phyloP scores from a whole-genome alignment of 108 stramenopile species.

The Cyclotella baltica region DNA sequence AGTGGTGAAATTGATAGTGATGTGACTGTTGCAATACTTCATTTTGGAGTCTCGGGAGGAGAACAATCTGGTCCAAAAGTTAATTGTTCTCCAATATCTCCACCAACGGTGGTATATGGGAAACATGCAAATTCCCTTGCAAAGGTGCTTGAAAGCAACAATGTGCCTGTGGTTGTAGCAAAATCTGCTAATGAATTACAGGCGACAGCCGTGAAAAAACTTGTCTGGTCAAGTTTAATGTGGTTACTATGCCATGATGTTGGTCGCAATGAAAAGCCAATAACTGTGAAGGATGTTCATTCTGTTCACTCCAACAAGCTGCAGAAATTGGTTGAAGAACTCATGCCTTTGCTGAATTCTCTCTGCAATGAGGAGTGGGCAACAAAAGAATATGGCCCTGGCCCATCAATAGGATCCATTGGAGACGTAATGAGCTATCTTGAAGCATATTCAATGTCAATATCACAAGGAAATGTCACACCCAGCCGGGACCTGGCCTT shows the following conservation, averaged over 20 bases:
- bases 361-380: conserved; percentile 21
- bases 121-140: conserved; percentile 54
- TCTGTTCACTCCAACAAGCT: conserved; percentile 34
- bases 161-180: conserved; percentile 48
- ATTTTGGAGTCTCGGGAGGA: conserved; percentile 49
- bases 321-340: conserved; percentile 58
- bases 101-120: conserved; percentile 71
- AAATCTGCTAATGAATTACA: conserved; percentile 29
- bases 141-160: conserved; percentile 45
- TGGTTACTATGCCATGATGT: conserved; percentile 69
- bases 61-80: conserved; percentile 50
- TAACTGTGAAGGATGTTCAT: conserved; percentile 64
- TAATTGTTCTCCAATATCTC: conserved; percentile 45
- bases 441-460: conserved; percentile 63
- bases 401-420: conserved; percentile 9
- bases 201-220: conserved; percentile 51
- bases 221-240: conserved; percentile 70
- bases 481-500: conserved; percentile 61
- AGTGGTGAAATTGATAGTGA: conserved; percentile 10
- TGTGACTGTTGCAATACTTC: conserved; percentile 33
- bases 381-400: not conserved
- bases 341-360: conserved; percentile 53
- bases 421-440: conserved; percentile 50
- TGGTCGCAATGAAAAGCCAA: conserved; percentile 17
- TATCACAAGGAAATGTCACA: conserved; percentile 54